These are phyloP conservation scores for Pythium oligandrum DNA, from an alignment of 352 stramenopile species.

Conservation along the genomic window DNA sequence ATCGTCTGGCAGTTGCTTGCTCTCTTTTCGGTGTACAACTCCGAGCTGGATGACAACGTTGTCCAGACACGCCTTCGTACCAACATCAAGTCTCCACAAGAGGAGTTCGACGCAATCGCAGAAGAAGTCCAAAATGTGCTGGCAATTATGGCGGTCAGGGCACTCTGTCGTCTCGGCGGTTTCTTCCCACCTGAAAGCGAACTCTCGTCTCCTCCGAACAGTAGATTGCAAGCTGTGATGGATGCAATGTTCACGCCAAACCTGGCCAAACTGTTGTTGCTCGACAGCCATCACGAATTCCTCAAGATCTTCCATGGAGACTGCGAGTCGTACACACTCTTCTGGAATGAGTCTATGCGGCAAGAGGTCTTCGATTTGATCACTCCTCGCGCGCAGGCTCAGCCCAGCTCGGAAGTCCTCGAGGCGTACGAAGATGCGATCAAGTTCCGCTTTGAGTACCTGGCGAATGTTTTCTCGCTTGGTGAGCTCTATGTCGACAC, in stretches of 20 bases:
- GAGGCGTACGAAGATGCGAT: constrained; percentile 51
- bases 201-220: constrained; percentile 37
- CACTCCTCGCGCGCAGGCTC: constrained; percentile 26
- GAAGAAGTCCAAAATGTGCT: constrained; percentile 67
- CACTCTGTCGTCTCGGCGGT: constrained; percentile 63
- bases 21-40: constrained; percentile 67
- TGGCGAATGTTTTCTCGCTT: constrained; percentile 58
- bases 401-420: constrained; percentile 23
- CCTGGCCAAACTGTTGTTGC: constrained; percentile 44
- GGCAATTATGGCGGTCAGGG: constrained; percentile 62
- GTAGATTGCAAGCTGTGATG: constrained; percentile 31
- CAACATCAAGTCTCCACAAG: constrained; percentile 24
- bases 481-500: constrained; percentile 74
- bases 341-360: constrained; percentile 78
- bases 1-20: constrained; percentile 67
- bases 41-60: constrained; percentile 45
- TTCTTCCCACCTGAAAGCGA: constrained; percentile 51
- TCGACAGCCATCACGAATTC: constrained; percentile 77
- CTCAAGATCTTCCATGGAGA: constrained; percentile 77
- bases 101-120: constrained; percentile 37
- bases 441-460: constrained; percentile 62
- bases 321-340: constrained; percentile 76
- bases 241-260: constrained; percentile 76
- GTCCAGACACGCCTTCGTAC: constrained; percentile 37
- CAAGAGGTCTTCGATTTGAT: constrained; percentile 56